Evolutionary conservation across 1,284 basidiomycete genomes (phyloP), one percentile per base, ranked within the genome.

Genomic region (Rhodotorula sp.): DNA sequence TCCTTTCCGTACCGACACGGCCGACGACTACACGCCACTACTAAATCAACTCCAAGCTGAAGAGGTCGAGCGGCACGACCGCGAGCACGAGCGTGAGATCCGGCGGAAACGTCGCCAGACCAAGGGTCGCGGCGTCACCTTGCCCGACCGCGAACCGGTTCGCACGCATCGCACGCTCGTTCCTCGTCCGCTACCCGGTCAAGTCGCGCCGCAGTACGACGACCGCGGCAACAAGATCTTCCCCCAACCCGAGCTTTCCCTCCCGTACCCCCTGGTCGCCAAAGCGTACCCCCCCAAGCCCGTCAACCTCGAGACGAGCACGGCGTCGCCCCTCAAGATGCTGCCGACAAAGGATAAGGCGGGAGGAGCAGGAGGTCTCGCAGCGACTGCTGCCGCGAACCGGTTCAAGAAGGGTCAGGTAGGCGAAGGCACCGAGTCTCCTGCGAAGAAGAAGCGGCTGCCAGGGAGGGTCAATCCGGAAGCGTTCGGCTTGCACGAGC

Each of bases 81-180:
- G 90, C 79, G 94, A 98, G 75, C 86, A 93, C 64, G 95, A 98
- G 75, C 85, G 91, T 72, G 88, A 85, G 72, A 88, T 88, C 75
- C 87, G 93, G 54, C 86, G 92, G 71, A 92, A 94, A 81, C 83
- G 85, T 70, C 86, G 94, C 58, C 90, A 91, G 76, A 93, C 91
- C 0, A 87, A 94, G 69, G 93, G 94, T 62, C 85, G 94, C 59
- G 94, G 92, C n/a, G 84, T 96, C 71, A 87, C 87, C 2, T 83
- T 98, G 22, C 94, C 95, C 0, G 96, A 99, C 78, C 88, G 94
- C 63, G 95, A 99, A 74, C 90, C 92, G 4, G 86, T 90, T 77
- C 87, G 93, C 81, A 98, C 96, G 15, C 89, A 90, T 80, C 88
- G 96, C 48, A 94, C 92, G 1, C 70, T 77, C 58, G 69, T 79